Evolutionary conservation across 805 yeast species (phyloP).

Genomic region (Tetrapisispora pingtungensis): DNA sequence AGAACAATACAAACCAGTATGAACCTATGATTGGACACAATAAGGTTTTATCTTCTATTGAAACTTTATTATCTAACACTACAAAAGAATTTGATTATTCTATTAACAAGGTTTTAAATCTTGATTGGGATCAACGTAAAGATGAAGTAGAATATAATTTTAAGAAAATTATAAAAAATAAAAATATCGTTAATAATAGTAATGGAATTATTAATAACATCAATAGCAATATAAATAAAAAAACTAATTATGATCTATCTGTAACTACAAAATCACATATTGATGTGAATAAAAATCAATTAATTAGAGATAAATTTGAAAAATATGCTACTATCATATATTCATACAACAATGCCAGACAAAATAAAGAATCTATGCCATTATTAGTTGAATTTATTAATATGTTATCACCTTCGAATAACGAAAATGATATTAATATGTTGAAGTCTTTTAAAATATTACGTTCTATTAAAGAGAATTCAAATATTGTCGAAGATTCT

Average conservation of each 20-base stretch:
- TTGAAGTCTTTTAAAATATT: constrained; percentile 53
- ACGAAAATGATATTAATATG: constrained; percentile 57
- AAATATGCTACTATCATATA: constrained; percentile 62
- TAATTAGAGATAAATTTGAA: constrained; percentile 50
- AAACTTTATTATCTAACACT: constrained; percentile 62
- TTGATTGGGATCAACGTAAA: constrained; percentile 79
- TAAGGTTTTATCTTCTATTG: constrained; percentile 65
- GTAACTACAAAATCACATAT: constrained; percentile 21
- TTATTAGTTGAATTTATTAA: constrained; percentile 51
- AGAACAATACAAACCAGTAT: constrained; percentile 46
- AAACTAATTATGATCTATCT: constrained; percentile 1
- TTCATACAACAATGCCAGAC: constrained; percentile 59
- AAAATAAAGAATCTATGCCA: constrained; percentile 39
- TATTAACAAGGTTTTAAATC: constrained; percentile 58
- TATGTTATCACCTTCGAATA: constrained; percentile 42
- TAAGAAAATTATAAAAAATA: constrained; percentile 40
- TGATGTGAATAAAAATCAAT: constrained; percentile 35
- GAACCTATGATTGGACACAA: neutral
- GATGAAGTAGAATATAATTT: constrained; percentile 63
- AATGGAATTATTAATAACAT: neutral
- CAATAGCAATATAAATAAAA: neutral
- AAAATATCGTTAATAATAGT: constrained; percentile 5
- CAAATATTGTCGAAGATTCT: constrained; percentile 43
- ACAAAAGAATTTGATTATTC: constrained; percentile 75
- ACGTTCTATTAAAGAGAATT: constrained; percentile 11